Evolutionary conservation across 164 flowering plant genomes (phyloP), one percentile per base, ranked within the genome.

Genomic region (Kalanchoe fedtschenkoi): DNA sequence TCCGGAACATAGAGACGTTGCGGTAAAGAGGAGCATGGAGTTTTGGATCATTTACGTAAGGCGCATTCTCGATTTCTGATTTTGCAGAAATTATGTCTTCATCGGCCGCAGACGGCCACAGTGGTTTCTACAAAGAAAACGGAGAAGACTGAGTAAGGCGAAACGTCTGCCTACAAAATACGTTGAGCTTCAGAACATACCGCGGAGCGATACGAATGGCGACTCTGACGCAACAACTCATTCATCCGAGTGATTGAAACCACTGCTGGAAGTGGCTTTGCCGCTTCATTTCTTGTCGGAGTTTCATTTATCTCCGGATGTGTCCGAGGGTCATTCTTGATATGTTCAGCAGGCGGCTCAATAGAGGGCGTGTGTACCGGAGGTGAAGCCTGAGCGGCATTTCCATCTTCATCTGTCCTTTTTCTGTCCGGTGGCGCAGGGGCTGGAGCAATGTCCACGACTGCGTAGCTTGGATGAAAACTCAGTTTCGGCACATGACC

Each of bases 1-100:
- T 83, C 66, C 64, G 77, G 71, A 87, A 85, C 76, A 51, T 70
- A 21, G 88, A 85, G 56, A 79, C 68, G 65, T 85, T 87, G 30
- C 76, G 74, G 69, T 71, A 85, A 4, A 87, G 62, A 62, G 88
- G 81, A 29, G 78, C 78, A 79, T 83, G 72, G 22, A 87, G 82
- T 16, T 57, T 67, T 16, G 56, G 69, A 72, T 78, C 78, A 51
- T 73, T 42, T n/a, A 67, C 0, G 0, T 69, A 43, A 0, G 79
- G 80, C 38, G 85, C 84, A 71, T 72, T 75, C 71, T 74, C 75
- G 26, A 84, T 85, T 62, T 76, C 70, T 35, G 65, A 60, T 73
- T 69, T 80, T 59, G 80, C 85, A 61, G 55, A 1, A 13, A 75
- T 37, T 43, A 87, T 67, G 30, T 78, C 80, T 64, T 72, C 71